phyloP scores from a whole-genome alignment of 2,329 filamentous ascomycete genomes.

The Meredithiella fracta region DNA sequence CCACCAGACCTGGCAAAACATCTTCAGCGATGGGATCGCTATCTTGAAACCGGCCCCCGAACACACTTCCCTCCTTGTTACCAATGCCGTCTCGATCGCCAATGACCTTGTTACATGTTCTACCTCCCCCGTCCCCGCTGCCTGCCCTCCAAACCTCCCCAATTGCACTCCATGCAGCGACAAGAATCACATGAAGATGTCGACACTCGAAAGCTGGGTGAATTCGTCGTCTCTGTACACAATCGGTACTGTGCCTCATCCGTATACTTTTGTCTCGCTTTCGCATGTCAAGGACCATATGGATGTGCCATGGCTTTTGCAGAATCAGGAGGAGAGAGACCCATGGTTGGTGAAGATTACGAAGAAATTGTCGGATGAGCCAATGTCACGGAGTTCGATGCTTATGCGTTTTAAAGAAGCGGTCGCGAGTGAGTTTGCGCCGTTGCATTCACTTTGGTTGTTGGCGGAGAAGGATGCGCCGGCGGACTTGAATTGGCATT shows the following conservation, averaged over 20 bases:
- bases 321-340: constrained; percentile 51
- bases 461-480: constrained; percentile 50
- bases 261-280: constrained; percentile 64
- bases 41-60: constrained; percentile 65
- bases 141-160: constrained; percentile 67
- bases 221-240: constrained; percentile 62
- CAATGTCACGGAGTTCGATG: constrained; percentile 38
- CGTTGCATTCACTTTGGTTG: constrained; percentile 57
- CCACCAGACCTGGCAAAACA: constrained; percentile 69
- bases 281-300: constrained; percentile 43
- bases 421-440: constrained; percentile 49
- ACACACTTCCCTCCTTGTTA: constrained; percentile 56
- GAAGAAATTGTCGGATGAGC: constrained; percentile 41
- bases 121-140: constrained; percentile 48
- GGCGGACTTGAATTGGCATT: constrained; percentile 69
- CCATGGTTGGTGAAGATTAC: constrained; percentile 61
- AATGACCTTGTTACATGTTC: constrained; percentile 61
- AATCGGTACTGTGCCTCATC: constrained; percentile 78
- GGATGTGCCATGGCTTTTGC: constrained; percentile 48
- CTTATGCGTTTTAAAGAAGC: constrained; percentile 65
- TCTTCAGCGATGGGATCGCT: constrained; percentile 59
- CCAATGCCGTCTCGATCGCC: constrained; percentile 56
- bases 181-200: constrained; percentile 46
- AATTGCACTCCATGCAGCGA: constrained; percentile 60
- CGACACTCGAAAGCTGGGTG: constrained; percentile 48